Evolutionary conservation across 1,139 yeast species (phyloP), one percentile per base, ranked within the genome.

Genomic region (Kodamaea sp.): DNA sequence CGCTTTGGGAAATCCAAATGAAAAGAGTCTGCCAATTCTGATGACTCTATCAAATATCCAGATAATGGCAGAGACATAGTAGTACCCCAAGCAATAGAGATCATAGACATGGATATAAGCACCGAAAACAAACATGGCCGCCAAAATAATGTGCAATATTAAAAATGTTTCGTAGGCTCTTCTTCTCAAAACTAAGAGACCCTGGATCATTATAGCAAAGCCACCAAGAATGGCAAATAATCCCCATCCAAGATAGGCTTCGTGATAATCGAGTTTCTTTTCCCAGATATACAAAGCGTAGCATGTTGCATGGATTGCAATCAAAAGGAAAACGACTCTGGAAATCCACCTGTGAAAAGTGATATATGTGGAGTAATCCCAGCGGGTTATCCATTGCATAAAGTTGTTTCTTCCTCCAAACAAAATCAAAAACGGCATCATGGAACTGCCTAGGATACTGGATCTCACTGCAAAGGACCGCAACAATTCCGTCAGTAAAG

Each of bases 391-490:
- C 61, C 69, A 63, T 40, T 76, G 71, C 24, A 81, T 52, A 33
- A 80, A 56, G 51, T 81, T 81, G 55, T 73, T 80, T 46, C 89
- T 63, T 4, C 86, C 84, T 0, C 80, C 84, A 59, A 80, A 70
- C 22, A 76, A 50, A 25, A 79, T 61, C 16, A 80, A 48, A 9
- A 79, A 46, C 0, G 84, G 85, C 47, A 75, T 51, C 41, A 75
- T 59, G 16, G 71, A 69, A 29, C 80, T 70, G 3, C 78, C 70
- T 25, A 82, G 51, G 21, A 80, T 67, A 20, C 87, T 84, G 0
- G 83, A 59, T 42, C 90, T 65, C 28, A 71, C 80, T 1, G 77
- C 79, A 39, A 68, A 53, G 50, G 65, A 77, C 19, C 71, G 47
- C 22, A 58, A 41, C 13, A 58, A 35, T 0, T 59, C 63, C 4